Percentiles rank a stretch among this genome's conserved stretches.
These are phyloP conservation scores for Rhizopogon vulgaris DNA, from an alignment of 768 basidiomycete species.

Conservation along the genomic window DNA sequence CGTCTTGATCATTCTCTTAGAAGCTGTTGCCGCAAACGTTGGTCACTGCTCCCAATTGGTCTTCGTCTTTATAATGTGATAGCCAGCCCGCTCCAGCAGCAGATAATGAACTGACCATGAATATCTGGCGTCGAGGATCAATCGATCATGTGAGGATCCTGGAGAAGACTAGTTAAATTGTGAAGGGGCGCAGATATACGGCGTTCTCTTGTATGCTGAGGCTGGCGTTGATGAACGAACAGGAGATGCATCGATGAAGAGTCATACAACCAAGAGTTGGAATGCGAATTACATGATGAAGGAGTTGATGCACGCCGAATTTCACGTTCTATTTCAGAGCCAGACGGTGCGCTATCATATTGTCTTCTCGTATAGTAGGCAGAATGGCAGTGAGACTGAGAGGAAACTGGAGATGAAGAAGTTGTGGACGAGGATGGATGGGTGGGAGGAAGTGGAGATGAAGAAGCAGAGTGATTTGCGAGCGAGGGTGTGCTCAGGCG, in stretches of 20 bases:
- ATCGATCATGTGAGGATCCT: slow-evolving; percentile 33
- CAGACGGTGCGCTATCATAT: too few relatives aligned
- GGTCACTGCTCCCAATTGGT: slow-evolving; percentile 29
- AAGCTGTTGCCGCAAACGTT: slow-evolving; percentile 43
- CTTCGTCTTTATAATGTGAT: slow-evolving; percentile 52
- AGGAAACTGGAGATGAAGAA: too few relatives aligned
- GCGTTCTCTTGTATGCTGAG: slow-evolving; percentile 28
- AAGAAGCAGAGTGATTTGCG: too few relatives aligned
- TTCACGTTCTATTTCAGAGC: too few relatives aligned
- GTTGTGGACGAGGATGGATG: too few relatives aligned
- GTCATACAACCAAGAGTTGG: slow-evolving; percentile 19
- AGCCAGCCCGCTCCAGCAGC: slow-evolving; percentile 30
- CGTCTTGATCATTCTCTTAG: slow-evolving; percentile 36
- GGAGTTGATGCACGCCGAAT: slow-evolving; percentile 30
- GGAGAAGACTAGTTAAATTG: slow-evolving; percentile 35
- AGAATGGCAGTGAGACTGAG: too few relatives aligned
- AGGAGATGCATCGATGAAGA: slow-evolving; percentile 34
- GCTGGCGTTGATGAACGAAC: too few relatives aligned
- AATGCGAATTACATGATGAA: slow-evolving; percentile 24
- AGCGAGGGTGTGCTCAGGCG: too few relatives aligned
- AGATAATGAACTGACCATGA: slow-evolving; percentile 29
- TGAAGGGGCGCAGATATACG: slow-evolving; percentile 41
- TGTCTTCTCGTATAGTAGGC: too few relatives aligned
- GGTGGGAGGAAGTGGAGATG: too few relatives aligned
- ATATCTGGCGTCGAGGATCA: slow-evolving; percentile 40